phyloP scores from a whole-genome alignment of 2,329 filamentous ascomycete species.

The Intubia oerlemansii region DNA sequence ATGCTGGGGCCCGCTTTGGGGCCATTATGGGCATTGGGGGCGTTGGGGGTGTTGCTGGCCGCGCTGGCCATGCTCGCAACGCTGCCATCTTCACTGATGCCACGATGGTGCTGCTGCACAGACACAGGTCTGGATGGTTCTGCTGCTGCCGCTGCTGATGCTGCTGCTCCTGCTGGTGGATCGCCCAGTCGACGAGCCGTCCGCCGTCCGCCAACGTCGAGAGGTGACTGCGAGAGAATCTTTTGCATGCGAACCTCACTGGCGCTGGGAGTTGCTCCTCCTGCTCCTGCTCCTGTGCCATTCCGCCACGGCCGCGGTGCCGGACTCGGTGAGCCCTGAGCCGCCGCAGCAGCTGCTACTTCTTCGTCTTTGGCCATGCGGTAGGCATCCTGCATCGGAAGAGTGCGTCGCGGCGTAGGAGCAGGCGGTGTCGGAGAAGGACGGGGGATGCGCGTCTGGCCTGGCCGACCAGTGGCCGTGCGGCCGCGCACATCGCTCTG shows the following conservation, averaged over 20 bases:
- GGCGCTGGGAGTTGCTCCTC: constrained; percentile 2
- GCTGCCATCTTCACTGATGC: constrained; percentile 2
- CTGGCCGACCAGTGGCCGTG: constrained; percentile 1
- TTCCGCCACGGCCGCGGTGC: constrained; percentile 24
- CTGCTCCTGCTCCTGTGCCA: constrained; percentile 10
- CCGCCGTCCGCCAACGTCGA: constrained; percentile 9
- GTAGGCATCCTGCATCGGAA: constrained; percentile 23
- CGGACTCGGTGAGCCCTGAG: constrained; percentile 25
- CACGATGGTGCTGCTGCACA: constrained; percentile 1
- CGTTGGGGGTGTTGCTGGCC: background rate
- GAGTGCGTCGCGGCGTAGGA: constrained; percentile 11
- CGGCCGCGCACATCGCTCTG: constrained; percentile 7
- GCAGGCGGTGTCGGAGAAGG: no score
- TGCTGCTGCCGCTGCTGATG: no score
- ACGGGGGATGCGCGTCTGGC: constrained; percentile 13
- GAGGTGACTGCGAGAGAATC: constrained; percentile 9
- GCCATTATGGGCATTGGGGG: no score
- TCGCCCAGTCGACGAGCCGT: constrained; percentile 7
- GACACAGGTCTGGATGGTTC: background rate
- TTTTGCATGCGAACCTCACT: constrained; percentile 8
- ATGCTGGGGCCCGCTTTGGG: background rate
- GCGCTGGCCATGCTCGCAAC: no score
- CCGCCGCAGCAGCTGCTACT: constrained; percentile 7
- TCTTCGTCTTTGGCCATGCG: constrained; percentile 15
- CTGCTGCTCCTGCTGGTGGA: no score